These are phyloP conservation scores for Agrocybe chaxingu DNA, from an alignment of 768 basidiomycete genomes.

Conservation along the genomic window DNA sequence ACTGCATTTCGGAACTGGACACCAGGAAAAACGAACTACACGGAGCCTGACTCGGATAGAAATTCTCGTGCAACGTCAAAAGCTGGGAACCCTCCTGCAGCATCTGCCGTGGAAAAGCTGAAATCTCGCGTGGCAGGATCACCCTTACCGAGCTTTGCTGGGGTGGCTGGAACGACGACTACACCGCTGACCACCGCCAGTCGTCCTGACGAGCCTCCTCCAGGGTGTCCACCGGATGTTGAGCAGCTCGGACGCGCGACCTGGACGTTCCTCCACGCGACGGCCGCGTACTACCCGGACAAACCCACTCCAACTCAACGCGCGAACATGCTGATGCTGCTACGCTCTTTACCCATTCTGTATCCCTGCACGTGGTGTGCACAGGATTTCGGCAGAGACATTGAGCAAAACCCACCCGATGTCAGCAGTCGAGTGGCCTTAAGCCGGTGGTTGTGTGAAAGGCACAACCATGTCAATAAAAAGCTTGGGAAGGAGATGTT, in stretches of 20 bases:
- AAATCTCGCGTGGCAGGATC: constrained; percentile 16
- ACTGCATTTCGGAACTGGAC: constrained; percentile 76
- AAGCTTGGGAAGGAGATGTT: constrained; percentile 82
- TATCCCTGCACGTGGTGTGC: constrained; percentile 93
- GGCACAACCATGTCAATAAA: constrained; percentile 91
- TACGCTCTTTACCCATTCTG: constrained; percentile 73
- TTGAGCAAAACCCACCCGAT: constrained; percentile 68
- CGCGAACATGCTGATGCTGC: constrained; percentile 77
- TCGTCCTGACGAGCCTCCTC: constrained; percentile 38
- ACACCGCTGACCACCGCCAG: constrained; percentile 13
- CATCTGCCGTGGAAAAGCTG: constrained; percentile 7
- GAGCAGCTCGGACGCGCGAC: constrained; percentile 89
- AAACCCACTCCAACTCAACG: constrained; percentile 71
- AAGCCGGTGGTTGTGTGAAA: constrained; percentile 84
- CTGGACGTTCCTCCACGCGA: constrained; percentile 95
- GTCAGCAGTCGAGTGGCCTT: constrained; percentile 67
- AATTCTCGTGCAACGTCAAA: constrained; percentile 2
- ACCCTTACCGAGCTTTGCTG: constrained; percentile 25
- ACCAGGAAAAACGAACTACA: constrained; percentile 35
- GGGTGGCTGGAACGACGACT: constrained; percentile 11
- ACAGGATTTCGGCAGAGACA: constrained; percentile 70
- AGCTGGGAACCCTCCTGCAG: constrained; percentile 9
- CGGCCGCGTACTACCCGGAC: constrained; percentile 95
- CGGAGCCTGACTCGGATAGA: constrained; percentile 20
- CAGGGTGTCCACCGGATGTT: constrained; percentile 86